Evolutionary conservation across 345 rosid species (phyloP).

Genomic region (Syzygium oleosum): DNA sequence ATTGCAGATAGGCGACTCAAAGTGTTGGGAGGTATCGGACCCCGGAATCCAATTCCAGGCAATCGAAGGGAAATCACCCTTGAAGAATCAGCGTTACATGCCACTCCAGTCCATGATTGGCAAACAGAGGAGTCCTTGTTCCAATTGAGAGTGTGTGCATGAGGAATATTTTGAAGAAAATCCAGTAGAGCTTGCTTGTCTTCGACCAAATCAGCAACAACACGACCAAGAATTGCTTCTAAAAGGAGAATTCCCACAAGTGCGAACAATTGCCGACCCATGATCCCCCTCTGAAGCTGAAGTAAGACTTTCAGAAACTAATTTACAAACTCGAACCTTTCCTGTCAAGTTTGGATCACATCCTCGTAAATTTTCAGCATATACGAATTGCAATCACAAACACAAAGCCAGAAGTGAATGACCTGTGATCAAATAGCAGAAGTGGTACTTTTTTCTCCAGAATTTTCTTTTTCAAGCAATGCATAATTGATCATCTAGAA

Average conservation of each 20-base stretch:
- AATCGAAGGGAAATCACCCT: slow-evolving; percentile 48
- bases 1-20: slow-evolving; percentile 54
- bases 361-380: background rate
- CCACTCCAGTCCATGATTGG: slow-evolving; percentile 62
- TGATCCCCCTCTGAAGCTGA: background rate
- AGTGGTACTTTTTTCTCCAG: background rate
- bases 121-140: slow-evolving; percentile 39
- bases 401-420: background rate
- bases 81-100: slow-evolving; percentile 46
- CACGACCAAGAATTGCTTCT: slow-evolving; percentile 25
- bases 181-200: slow-evolving; percentile 71
- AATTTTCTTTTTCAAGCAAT: background rate
- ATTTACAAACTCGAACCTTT: background rate
- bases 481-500: background rate
- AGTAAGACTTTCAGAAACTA: background rate
- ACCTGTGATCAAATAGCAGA: background rate
- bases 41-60: slow-evolving; percentile 50
- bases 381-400: background rate
- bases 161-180: slow-evolving; percentile 37
- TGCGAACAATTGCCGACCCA: background rate
- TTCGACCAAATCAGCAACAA: slow-evolving; percentile 39
- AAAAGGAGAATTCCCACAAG: slow-evolving; percentile 1
- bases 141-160: slow-evolving; percentile 63
- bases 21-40: slow-evolving; percentile 39
- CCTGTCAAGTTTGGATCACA: background rate